Conservation (phyloP, 2,329 filamentous ascomycete species). For the Seiridium cupressi region DNA sequence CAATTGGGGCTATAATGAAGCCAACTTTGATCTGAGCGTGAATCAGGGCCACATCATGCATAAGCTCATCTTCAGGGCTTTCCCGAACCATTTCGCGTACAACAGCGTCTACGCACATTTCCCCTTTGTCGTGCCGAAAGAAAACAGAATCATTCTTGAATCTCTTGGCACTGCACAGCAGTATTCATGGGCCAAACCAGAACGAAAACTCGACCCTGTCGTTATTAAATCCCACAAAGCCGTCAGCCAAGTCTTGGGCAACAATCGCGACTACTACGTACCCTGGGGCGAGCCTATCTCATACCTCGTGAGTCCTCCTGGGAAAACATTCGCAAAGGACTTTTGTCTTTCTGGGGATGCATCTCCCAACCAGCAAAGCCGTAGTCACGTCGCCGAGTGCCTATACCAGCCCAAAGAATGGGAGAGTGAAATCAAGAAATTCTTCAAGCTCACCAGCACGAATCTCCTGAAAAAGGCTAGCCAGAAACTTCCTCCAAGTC, state of each 20-base stretch:
- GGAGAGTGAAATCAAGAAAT: conserved; percentile 52
- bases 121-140: conserved; percentile 33
- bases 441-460: conserved; percentile 52
- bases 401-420: conserved; percentile 51
- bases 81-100: conserved; percentile 74
- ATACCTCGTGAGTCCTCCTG: conserved; percentile 50
- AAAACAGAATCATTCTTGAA: conserved; percentile 48
- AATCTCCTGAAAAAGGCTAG: conserved; percentile 46
- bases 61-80: conserved; percentile 77
- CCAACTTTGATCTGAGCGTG: conserved; percentile 67
- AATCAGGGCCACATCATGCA: conserved; percentile 84
- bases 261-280: conserved; percentile 55
- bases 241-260: conserved; percentile 49
- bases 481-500: conserved; percentile 6
- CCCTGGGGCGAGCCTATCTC: conserved; percentile 56
- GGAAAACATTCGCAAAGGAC: conserved; percentile 31
- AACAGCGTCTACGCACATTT: conserved; percentile 83
- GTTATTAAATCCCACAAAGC: conserved; percentile 53
- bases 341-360: conserved; percentile 50
- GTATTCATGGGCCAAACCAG: conserved; percentile 58
- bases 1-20: conserved; percentile 77
- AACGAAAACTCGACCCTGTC: conserved; percentile 40
- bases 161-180: conserved; percentile 51
- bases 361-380: conserved; percentile 35
- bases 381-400: conserved; percentile 42